Conservation (phyloP, 805 yeast species). For the Sugiyamaella lignohabitans region DNA sequence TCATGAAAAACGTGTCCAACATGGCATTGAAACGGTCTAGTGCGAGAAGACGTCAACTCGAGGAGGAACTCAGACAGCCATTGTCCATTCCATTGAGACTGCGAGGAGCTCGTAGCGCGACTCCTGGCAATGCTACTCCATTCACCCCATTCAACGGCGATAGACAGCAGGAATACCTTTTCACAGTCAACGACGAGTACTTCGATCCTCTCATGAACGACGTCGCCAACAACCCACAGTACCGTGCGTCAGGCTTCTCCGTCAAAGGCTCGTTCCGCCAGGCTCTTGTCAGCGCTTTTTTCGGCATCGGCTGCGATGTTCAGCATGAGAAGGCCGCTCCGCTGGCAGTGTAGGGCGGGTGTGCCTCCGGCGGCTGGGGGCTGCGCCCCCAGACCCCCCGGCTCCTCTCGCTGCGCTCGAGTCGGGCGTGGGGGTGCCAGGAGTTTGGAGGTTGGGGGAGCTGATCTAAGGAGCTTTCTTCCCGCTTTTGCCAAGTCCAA, state of each 20-base stretch:
- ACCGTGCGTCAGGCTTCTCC: conserved; percentile 80
- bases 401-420: too few relatives aligned
- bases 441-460: too few relatives aligned
- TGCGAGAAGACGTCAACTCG: conserved; percentile 21
- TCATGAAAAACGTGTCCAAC: conserved; percentile 37
- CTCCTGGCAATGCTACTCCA: conserved; percentile 40
- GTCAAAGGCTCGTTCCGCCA: conserved; percentile 63
- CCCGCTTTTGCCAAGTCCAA: too few relatives aligned
- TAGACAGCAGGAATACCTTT: conserved; percentile 50
- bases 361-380: too few relatives aligned
- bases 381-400: too few relatives aligned
- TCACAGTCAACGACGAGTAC: conserved; percentile 43
- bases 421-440: too few relatives aligned
- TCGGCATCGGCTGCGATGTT: conserved; percentile 79
- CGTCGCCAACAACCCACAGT: conserved; percentile 52
- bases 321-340: conserved; percentile 40
- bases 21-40: conserved; percentile 12
- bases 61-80: conserved; percentile 15
- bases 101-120: neutral
- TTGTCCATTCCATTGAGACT: neutral
- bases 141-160: conserved; percentile 96
- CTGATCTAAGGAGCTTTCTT: too few relatives aligned
- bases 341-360: neutral
- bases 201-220: conserved; percentile 57
- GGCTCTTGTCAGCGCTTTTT: conserved; percentile 80